Base-by-base conservation (phyloP, 805 yeast genomes). In the Ogataea haglerorum region DNA sequence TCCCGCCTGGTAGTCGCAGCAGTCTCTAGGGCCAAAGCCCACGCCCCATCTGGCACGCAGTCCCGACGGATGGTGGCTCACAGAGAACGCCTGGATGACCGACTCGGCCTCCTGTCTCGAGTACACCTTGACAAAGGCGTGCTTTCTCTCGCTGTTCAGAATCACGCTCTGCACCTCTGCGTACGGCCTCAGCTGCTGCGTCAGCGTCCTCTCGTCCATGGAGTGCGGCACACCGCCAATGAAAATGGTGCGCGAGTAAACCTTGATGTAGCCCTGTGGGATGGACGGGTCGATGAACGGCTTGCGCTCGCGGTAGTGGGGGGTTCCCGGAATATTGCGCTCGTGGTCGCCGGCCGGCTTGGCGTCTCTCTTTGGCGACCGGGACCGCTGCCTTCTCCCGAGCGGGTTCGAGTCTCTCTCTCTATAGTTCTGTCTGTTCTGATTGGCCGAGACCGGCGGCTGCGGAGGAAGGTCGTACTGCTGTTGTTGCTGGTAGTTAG, bases 1-100 rank as follows among this genome's bases (percentile, higher is more conserved):
- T 47, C 99, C 99, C 43, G 82, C 82, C 57, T 82, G 90, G 64
- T 93, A 93, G 64, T 93, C 95, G 62, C 96, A 87, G 69, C 98
- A 91, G 63, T 93, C 98, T 69, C 99, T 80, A 40, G 99, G 99
- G 4, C 99, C 99, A 58, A 85, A 93, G 1, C 99, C 99, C 47
- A 93, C 98, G 51, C 98, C 99, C 99, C 99, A 93, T 60, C 96
- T 76, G 4, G 95, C 86, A 65, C 98, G 78, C 52, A 93, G 69
- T 25, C 67, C 60, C 47, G 80, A 82, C 51, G 81, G 78, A 61
- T 80, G 82, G 56, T 79, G 79, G 43, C 58, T 54, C 30, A 63
- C 63, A 22, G 73, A 75, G 67, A 90, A 88, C 30, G 80, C 76
- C 29, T 75, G 70, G 43, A 88, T 74, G 10, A 89, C 89, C 46